A percentile compares a stretch with the other conserved stretches of the same genome.
Evolutionary conservation across 139 green algal genomes (phyloP).

Genomic region (Tetraselmis striata): DNA sequence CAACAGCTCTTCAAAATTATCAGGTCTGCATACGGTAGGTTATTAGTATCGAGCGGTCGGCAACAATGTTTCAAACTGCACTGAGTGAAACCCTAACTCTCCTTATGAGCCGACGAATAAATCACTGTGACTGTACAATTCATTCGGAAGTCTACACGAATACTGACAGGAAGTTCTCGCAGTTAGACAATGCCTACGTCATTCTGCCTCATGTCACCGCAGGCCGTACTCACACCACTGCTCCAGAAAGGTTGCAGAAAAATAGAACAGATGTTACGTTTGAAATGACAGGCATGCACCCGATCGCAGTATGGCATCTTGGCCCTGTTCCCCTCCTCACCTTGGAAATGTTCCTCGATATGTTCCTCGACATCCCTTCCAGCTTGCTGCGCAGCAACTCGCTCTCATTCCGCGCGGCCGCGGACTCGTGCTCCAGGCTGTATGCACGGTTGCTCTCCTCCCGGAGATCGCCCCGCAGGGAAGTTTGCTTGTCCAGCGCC

Average conservation of each 20-base stretch:
- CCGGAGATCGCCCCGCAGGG: background rate
- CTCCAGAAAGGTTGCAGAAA: background rate
- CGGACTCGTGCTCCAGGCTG: background rate
- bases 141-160: no score
- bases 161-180: no score
- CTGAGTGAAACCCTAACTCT: no score
- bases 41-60: no score
- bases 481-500: background rate
- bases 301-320: no score
- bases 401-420: background rate
- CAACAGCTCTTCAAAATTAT: no score
- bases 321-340: no score
- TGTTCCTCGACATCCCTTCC: background rate
- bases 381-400: background rate
- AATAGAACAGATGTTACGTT: background rate
- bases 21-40: no score
- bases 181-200: background rate
- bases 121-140: no score
- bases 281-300: no score
- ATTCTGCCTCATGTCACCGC: background rate
- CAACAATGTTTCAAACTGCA: no score
- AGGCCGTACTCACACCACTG: background rate
- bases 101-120: no score
- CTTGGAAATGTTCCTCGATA: background rate
- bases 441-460: background rate